Conservation (phyloP, 176 grass and related monocot species). For the Paspalum vaginatum region DNA sequence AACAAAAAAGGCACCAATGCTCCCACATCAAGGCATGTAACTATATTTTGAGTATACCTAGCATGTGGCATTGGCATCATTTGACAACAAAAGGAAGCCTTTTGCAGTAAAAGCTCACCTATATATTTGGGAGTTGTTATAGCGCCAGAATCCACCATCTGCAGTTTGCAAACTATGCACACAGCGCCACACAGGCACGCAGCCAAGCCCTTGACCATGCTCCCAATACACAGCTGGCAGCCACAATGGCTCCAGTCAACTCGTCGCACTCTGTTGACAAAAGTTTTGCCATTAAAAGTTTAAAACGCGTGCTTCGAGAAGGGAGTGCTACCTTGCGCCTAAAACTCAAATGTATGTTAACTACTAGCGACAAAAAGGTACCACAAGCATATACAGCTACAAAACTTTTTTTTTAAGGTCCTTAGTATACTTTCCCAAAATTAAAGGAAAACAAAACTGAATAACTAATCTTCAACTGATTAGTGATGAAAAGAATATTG, state of each 20-base stretch:
- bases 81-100: slow-evolving; percentile 8
- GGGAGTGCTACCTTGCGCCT: background rate
- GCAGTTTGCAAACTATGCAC: background rate
- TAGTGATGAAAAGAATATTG: background rate
- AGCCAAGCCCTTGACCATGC: background rate
- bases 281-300: background rate
- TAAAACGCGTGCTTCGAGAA: background rate
- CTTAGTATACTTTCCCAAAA: slow-evolving; percentile 3
- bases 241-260: background rate
- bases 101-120: background rate
- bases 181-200: background rate
- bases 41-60: background rate
- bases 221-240: background rate
- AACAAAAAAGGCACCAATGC: background rate
- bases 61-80: background rate
- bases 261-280: background rate
- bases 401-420: background rate
- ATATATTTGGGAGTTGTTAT: background rate
- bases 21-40: background rate
- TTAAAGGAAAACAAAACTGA: background rate
- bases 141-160: background rate
- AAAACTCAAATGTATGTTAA: background rate
- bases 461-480: background rate
- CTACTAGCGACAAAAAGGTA: background rate
- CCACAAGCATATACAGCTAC: background rate